phyloP scores from a whole-genome alignment of 805 yeast species.

The Crinitomyces ghanaensis region DNA sequence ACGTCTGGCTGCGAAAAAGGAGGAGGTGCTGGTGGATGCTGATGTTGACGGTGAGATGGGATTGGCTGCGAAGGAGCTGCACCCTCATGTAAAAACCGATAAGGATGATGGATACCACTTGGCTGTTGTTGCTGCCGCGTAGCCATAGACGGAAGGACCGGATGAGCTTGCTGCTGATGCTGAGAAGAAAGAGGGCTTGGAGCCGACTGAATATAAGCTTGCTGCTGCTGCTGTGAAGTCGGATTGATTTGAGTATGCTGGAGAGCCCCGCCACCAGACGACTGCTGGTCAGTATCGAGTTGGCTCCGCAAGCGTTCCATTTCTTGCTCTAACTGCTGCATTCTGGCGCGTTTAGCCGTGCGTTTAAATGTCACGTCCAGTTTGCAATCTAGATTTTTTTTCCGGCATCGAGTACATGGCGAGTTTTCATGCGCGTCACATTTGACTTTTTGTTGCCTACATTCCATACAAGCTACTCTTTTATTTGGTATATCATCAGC shows the following conservation, averaged over 20 bases:
- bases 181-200: slow-evolving; percentile 1
- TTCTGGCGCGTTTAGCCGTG: slow-evolving; percentile 60
- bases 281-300: no score
- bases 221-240: not conserved
- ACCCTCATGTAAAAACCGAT: no score
- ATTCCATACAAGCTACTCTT: slow-evolving; percentile 85
- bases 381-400: slow-evolving; percentile 58
- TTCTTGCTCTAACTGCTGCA: slow-evolving; percentile 55
- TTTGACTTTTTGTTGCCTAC: slow-evolving; percentile 74
- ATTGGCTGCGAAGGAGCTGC: no score
- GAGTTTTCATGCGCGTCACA: slow-evolving; percentile 74
- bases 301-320: slow-evolving; percentile 56
- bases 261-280: no score
- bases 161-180: no score
- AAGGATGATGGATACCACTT: not conserved
- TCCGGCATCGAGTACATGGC: slow-evolving; percentile 77
- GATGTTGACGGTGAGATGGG: no score
- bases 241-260: no score
- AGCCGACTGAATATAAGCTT: not conserved
- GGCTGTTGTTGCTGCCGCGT: not conserved
- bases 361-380: slow-evolving; percentile 75
- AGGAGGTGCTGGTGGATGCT: not conserved
- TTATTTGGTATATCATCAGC: slow-evolving; percentile 23
- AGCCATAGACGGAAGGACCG: no score
- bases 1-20: not conserved